Percentiles rank a stretch among this genome's conserved stretches.
Conservation (phyloP, 192 early-diverging fungal genomes). For the Paraglomus brasilianum region DNA sequence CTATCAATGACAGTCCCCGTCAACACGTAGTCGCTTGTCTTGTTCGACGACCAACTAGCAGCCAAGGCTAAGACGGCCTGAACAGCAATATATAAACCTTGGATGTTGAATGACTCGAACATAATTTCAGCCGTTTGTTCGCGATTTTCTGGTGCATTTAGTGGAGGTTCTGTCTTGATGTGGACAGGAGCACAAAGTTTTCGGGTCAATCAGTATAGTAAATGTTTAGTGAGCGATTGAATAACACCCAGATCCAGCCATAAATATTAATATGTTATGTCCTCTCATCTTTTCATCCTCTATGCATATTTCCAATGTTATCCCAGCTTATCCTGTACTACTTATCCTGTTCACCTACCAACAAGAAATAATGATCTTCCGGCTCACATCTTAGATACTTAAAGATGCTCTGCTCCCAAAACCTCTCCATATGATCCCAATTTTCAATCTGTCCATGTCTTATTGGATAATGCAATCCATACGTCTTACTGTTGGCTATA, state of each 20-base stretch:
- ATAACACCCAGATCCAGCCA: background rate
- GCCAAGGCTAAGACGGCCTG: conserved; percentile 98
- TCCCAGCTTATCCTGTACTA: too few relatives aligned
- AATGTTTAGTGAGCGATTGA: background rate
- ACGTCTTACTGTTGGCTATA: conserved; percentile 82
- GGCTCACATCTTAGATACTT: conserved; percentile 98
- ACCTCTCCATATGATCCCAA: conserved; percentile 99
- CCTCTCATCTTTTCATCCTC: conserved; percentile 6
- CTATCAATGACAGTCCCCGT: conserved; percentile 98
- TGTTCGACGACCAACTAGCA: conserved; percentile 89
- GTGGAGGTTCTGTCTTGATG: conserved; percentile 92
- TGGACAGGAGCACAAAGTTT: background rate
- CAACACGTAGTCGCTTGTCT: conserved; percentile 80
- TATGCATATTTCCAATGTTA: background rate
- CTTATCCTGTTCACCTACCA: conserved; percentile 72
- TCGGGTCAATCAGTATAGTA: conserved; percentile 7
- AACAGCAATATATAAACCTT: conserved; percentile 98
- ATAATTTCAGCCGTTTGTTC: conserved; percentile 99
- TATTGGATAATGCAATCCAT: conserved; percentile 88
- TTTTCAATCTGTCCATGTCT: conserved; percentile 98
- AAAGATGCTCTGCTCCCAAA: conserved; percentile 98
- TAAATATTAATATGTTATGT: background rate
- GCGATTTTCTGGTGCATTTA: conserved; percentile 97
- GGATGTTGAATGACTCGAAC: conserved; percentile 98
- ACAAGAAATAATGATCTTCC: conserved; percentile 94